These are phyloP conservation scores for Nitzschia inconspicua DNA, from an alignment of 108 stramenopile species.

Conservation along the genomic window DNA sequence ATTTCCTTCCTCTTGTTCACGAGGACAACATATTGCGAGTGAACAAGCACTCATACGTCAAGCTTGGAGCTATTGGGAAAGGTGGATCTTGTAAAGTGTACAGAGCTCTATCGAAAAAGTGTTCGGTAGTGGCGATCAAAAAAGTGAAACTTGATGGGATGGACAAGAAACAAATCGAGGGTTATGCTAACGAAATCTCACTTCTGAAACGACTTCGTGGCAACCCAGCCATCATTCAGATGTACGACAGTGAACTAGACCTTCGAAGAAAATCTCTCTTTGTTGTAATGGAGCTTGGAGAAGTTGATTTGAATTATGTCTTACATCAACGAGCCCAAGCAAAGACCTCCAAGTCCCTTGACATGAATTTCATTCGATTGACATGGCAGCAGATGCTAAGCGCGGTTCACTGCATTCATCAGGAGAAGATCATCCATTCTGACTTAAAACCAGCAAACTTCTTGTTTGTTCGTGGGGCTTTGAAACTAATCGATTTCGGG, in stretches of 20 bases:
- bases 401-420: constrained; percentile 97
- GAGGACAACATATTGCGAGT: constrained; percentile 83
- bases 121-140: constrained; percentile 92
- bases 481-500: constrained; percentile 99
- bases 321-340: constrained; percentile 72
- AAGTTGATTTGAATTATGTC: constrained; percentile 93
- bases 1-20: constrained; percentile 76
- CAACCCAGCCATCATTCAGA: constrained; percentile 90
- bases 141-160: constrained; percentile 89
- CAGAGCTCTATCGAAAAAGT: constrained; percentile 76
- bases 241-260: constrained; percentile 91
- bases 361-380: constrained; percentile 95
- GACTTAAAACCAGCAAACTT: constrained; percentile 90
- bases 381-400: constrained; percentile 99
- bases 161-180: constrained; percentile 80
- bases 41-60: constrained; percentile 77
- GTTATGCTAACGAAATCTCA: constrained; percentile 97
- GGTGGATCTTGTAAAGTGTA: constrained; percentile 97
- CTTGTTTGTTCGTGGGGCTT: constrained; percentile 87
- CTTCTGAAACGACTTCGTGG: constrained; percentile 84
- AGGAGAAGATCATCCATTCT: constrained; percentile 95
- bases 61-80: constrained; percentile 93
- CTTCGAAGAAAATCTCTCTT: constrained; percentile 69
- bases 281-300: constrained; percentile 95
- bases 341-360: constrained; percentile 42